Percentiles rank a stretch among this genome's conserved stretches.
phyloP scores from a whole-genome alignment of 306 rosid genomes.

The Lathyrus sativus region DNA sequence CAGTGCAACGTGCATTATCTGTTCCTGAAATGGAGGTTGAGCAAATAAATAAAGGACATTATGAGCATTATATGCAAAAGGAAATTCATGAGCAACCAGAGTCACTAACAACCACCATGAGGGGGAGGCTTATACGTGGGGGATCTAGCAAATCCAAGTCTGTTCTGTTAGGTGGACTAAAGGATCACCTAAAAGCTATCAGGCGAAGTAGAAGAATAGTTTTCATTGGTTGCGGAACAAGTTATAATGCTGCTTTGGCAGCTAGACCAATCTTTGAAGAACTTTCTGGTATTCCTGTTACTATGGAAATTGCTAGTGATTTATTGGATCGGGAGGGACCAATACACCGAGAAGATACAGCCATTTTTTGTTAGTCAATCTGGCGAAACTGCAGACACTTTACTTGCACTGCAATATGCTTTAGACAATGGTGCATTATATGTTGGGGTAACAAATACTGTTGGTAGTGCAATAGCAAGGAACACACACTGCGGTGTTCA shows the following conservation, averaged over 20 bases:
- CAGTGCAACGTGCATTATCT: conserved; percentile 93
- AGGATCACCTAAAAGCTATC: conserved; percentile 94
- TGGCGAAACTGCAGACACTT: conserved; percentile 99
- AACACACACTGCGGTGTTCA: too few species aligned
- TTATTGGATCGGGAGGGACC: conserved; percentile 96
- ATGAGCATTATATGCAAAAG: too few species aligned
- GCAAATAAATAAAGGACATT: too few species aligned
- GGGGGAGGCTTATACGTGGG: conserved; percentile 86
- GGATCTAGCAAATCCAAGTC: conserved; percentile 78
- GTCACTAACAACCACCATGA: too few species aligned
- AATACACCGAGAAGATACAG: conserved; percentile 93
- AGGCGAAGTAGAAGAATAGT: conserved; percentile 94
- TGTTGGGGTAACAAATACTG: too few species aligned
- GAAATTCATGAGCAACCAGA: too few species aligned
- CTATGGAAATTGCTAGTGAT: conserved; percentile 99
- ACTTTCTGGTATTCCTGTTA: conserved; percentile 94
- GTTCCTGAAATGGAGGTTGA: conserved; percentile 98
- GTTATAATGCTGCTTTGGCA: conserved; percentile 98
- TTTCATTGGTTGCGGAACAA: conserved; percentile 95
- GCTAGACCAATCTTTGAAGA: conserved; percentile 97
- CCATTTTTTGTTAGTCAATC: conserved; percentile 97
- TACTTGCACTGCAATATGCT: too few species aligned
- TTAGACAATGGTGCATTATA: too few species aligned
- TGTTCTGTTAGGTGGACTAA: conserved; percentile 94
- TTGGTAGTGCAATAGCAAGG: too few species aligned